These are phyloP conservation scores for Volvox reticuliferus DNA, from an alignment of 139 green algal genomes.

Conservation along the genomic window DNA sequence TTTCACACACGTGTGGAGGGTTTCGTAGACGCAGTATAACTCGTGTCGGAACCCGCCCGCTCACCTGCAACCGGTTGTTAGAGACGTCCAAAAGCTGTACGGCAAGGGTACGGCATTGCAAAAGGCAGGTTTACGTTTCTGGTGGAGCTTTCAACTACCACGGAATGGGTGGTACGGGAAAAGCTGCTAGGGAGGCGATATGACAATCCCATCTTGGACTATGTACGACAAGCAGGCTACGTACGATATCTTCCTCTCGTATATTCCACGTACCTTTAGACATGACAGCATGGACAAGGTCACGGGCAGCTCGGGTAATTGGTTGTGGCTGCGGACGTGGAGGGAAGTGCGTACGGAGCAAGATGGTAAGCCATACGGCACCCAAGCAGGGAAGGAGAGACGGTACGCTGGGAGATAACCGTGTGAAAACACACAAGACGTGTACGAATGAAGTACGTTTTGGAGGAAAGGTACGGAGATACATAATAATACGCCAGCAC, in stretches of 20 bases:
- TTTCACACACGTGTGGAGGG: too few relatives aligned
- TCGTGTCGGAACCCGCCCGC: background rate
- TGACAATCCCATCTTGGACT: too few relatives aligned
- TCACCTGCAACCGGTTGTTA: conserved; percentile 25
- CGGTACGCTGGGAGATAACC: too few relatives aligned
- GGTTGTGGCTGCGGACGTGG: conserved; percentile 42
- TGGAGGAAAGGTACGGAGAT: too few relatives aligned
- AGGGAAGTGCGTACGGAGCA: background rate
- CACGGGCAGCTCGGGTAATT: conserved; percentile 44
- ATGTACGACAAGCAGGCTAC: background rate
- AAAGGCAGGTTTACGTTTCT: background rate
- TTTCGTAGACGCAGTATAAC: too few relatives aligned
- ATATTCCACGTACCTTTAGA: conserved; percentile 26
- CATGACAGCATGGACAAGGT: conserved; percentile 36
- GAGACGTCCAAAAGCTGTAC: conserved; percentile 34
- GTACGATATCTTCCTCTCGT: background rate
- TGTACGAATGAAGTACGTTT: too few relatives aligned
- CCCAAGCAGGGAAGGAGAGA: background rate
- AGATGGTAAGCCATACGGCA: background rate
- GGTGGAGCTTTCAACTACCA: too few relatives aligned
- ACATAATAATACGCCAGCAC: too few relatives aligned
- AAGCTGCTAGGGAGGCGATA: too few relatives aligned
- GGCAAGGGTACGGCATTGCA: background rate
- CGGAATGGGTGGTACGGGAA: too few relatives aligned
- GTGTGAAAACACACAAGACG: too few relatives aligned